Evolutionary conservation across 148 eudicot genomes (phyloP).

Genomic region (Nyssa sinensis): DNA sequence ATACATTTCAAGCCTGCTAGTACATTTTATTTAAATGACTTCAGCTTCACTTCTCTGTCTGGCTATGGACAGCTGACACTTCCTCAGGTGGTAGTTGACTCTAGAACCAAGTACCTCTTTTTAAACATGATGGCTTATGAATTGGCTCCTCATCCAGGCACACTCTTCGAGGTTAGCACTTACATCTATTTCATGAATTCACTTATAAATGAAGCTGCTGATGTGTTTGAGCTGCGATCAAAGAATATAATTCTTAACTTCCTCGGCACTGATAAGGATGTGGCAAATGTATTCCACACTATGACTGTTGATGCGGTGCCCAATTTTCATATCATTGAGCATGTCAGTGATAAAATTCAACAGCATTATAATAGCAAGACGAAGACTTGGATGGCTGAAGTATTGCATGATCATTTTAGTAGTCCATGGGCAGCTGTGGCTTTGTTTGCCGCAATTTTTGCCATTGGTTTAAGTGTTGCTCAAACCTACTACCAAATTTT

Average conservation of each 20-base stretch:
- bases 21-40: background rate
- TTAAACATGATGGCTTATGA: background rate
- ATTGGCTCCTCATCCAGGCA: background rate
- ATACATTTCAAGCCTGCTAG: background rate
- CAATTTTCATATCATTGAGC: too few species aligned
- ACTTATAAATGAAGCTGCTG: background rate
- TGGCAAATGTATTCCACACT: background rate
- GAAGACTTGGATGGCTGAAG: conserved; percentile 4
- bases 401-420: background rate
- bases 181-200: background rate
- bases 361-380: background rate
- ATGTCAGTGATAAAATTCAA: background rate
- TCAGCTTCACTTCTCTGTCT: background rate
- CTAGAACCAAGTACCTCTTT: too few species aligned
- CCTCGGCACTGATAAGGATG: background rate
- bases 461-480: background rate
- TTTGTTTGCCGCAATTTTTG: background rate
- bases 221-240: background rate
- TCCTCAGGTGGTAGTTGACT: background rate
- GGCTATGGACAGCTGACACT: background rate
- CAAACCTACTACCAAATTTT: background rate
- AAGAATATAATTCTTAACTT: background rate
- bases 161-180: background rate
- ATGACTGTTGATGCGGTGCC: too few species aligned
- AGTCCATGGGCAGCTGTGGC: background rate